Evolutionary conservation across 768 basidiomycete species (phyloP), one percentile per base, ranked within the genome.

Genomic region (Serendipita indica): DNA sequence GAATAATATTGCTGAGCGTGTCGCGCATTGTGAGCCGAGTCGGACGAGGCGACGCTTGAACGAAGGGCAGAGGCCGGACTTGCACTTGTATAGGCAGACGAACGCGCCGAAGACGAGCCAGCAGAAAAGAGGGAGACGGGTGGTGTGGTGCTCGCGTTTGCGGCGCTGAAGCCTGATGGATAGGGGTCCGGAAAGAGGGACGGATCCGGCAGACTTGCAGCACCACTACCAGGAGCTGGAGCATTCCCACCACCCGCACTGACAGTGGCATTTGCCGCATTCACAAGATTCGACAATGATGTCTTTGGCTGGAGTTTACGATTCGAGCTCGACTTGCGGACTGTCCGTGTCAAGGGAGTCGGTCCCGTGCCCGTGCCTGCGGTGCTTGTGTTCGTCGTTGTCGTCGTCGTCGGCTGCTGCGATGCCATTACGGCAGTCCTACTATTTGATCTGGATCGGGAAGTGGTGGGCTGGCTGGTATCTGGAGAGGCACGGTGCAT

Each of bases 51-150:
- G 18, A 77, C 75, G 68, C 82, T 83, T 28, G 52, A 49, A n/a
- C 59, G 52, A 7, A 57, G 27, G 16, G 43, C 60, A 39, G 57
- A 60, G n/a, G 33, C 59, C 13, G 56, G 45, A 58, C 82, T 83
- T 18, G 80, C 79, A 69, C 77, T 83, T 22, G 84, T 84, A 66
- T 87, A 87, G 3, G 86, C 84, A 3, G 84, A 85, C 5, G 86
- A 87, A 54, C 86, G 77, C 4, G 83, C 79, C 3, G 85, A 86
- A 1, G 84, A 83, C 0, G 88, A 84, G 43, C 79, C 79, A 39
- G 78, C 77, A 3, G 84, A 84, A 2, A 84, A 86, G 58, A 86
- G 79, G 14, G 81, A 60, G 58, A 60, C 74, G 2, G 82, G 83
- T 10, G 76, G 71, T 3, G 72, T 61, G 1, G 72, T 72, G 6